Evolutionary conservation across 768 basidiomycete species (phyloP).

Genomic region (Termitomyces sp.): DNA sequence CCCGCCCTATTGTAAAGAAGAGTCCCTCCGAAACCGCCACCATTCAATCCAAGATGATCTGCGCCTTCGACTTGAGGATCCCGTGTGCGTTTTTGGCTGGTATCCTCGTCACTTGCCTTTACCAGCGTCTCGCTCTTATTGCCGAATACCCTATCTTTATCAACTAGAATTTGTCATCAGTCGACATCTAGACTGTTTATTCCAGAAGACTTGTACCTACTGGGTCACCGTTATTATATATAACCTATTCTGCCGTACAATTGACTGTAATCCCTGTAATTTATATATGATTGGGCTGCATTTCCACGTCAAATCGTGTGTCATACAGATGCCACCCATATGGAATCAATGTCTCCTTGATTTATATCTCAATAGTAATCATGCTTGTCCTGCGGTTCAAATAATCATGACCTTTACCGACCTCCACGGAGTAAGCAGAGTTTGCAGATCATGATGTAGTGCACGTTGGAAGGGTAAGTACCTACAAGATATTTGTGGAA

Average conservation of each 20-base stretch:
- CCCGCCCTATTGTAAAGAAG: conserved; percentile 13
- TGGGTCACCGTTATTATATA: not conserved
- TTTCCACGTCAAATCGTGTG: not conserved
- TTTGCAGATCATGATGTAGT: not conserved
- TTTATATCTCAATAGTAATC: not conserved
- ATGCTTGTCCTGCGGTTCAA: not conserved
- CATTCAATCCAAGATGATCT: conserved; percentile 10
- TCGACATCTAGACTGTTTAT: not conserved
- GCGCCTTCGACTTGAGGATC: conserved; percentile 12
- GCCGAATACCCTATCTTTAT: conserved; percentile 14
- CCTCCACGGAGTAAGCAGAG: not conserved
- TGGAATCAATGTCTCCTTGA: not conserved
- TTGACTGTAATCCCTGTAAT: not conserved
- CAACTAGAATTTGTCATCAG: not conserved
- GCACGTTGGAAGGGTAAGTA: not conserved
- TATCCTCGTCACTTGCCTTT: conserved; percentile 14
- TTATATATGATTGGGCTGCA: not conserved
- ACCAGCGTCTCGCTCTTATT: conserved; percentile 11
- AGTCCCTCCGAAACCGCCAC: conserved; percentile 1
- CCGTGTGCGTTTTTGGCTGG: conserved; percentile 18
- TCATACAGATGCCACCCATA: not conserved
- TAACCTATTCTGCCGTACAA: not conserved
- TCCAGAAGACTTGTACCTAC: not conserved
- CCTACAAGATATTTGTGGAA: not conserved
- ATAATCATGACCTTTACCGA: not conserved